Percentiles rank a stretch among this genome's conserved stretches.
phyloP scores from a whole-genome alignment of 805 yeast species.

The Grigorovia humatica region DNA sequence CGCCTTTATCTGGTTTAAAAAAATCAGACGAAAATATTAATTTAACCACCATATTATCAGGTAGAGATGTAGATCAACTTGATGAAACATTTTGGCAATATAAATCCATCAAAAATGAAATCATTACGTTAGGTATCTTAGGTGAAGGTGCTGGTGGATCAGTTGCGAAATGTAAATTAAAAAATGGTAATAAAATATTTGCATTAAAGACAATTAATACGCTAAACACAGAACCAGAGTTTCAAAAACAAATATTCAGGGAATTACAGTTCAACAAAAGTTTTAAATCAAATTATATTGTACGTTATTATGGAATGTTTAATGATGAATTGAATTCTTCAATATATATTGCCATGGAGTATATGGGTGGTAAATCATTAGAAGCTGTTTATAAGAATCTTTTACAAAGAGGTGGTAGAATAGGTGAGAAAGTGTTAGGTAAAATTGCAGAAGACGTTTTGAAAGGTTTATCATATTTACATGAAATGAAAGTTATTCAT shows the following conservation, averaged over 20 bases:
- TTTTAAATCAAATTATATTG: slow-evolving; percentile 77
- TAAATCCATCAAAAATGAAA: slow-evolving; percentile 41
- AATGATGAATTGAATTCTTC: slow-evolving; percentile 64
- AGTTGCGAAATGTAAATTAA: slow-evolving; percentile 67
- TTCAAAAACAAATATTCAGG: slow-evolving; percentile 81
- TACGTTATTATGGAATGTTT: slow-evolving; percentile 87
- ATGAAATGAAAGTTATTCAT: slow-evolving; percentile 80
- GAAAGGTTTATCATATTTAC: slow-evolving; percentile 76
- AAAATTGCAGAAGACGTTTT: slow-evolving; percentile 81
- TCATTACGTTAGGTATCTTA: slow-evolving; percentile 55
- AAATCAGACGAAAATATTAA: not conserved
- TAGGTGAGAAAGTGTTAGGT: slow-evolving; percentile 88
- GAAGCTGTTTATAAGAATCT: slow-evolving; percentile 85
- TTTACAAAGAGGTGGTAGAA: slow-evolving; percentile 64
- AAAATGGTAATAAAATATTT: slow-evolving; percentile 52
- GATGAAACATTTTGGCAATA: slow-evolving; percentile 69
- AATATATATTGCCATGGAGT: slow-evolving; percentile 94
- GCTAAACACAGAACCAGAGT: slow-evolving; percentile 55
- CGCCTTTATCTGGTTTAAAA: not conserved
- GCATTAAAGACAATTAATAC: slow-evolving; percentile 57
- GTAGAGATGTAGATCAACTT: slow-evolving; percentile 41
- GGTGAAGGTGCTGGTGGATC: slow-evolving; percentile 97
- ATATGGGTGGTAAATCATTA: slow-evolving; percentile 85
- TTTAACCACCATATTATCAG: not conserved
- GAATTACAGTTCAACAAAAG: slow-evolving; percentile 82